Conservation (phyloP, 2,329 filamentous ascomycete species). For the Domatiomyces globalis region DNA sequence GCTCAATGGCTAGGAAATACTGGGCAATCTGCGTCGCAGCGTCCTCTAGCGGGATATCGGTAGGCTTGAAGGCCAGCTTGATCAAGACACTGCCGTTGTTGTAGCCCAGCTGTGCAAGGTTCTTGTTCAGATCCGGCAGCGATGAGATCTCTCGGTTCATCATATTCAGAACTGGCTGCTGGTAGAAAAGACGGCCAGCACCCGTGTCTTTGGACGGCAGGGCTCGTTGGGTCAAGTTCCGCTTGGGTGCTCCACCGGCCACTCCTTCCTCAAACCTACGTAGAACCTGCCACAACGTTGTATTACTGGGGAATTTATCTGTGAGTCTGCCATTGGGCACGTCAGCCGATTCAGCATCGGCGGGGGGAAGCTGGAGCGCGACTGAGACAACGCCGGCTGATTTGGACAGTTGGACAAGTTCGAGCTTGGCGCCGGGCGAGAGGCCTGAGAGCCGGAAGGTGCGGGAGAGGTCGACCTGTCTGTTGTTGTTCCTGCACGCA, state of each 20-base stretch:
- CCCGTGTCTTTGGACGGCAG: slow-evolving; percentile 48
- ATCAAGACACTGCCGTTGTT: slow-evolving; percentile 72
- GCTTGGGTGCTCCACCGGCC: slow-evolving; percentile 44
- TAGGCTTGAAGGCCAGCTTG: slow-evolving; percentile 60
- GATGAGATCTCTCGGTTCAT: slow-evolving; percentile 65
- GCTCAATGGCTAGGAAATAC: slow-evolving; percentile 28
- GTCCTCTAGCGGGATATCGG: slow-evolving; percentile 65
- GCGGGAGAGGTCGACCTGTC: slow-evolving; percentile 69
- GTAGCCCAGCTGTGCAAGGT: slow-evolving; percentile 70
- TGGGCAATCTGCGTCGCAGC: slow-evolving; percentile 68
- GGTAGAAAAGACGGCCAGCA: slow-evolving; percentile 71
- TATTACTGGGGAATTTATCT: slow-evolving; percentile 77
- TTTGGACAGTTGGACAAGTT: slow-evolving; percentile 75
- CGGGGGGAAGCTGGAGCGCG: slow-evolving; percentile 61
- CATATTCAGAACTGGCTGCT: slow-evolving; percentile 70
- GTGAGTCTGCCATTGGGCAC: slow-evolving; percentile 54
- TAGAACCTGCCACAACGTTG: slow-evolving; percentile 76
- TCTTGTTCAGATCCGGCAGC: slow-evolving; percentile 77
- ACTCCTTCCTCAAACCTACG: slow-evolving; percentile 75
- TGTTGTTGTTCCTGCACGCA: slow-evolving; percentile 57
- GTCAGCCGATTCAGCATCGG: slow-evolving; percentile 48
- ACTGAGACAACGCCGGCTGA: slow-evolving; percentile 77
- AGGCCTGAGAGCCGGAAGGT: slow-evolving; percentile 75
- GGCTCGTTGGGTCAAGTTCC: slow-evolving; percentile 71
- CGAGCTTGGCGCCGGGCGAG: slow-evolving; percentile 72